Evolutionary conservation across 179 eudicot species (phyloP), one percentile per base, ranked within the genome.

Genomic region (Silene coronaria): DNA sequence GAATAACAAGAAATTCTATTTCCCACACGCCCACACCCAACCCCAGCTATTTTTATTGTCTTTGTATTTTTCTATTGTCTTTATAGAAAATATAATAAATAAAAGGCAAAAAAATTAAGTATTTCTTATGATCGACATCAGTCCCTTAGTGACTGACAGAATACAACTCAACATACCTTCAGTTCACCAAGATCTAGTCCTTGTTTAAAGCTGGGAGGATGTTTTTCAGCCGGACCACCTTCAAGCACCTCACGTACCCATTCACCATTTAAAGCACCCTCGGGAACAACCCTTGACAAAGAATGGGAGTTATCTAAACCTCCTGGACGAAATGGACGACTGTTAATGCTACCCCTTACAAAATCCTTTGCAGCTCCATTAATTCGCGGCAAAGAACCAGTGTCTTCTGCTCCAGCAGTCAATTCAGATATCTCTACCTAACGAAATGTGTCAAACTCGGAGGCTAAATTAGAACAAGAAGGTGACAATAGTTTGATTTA

Each of bases 321-420:
- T 51, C 99, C 99, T 21, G 99, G 99, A 72, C 85, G 95, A 82
- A 95, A 95, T 75, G 99, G 99, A 62, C 99, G 99, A 80, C 77
- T 92, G 78, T 81, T 87, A 73, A 95, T 79, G 88, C 97, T 89
- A 74, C 99, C 99, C 80, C 86, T 91, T 5, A 95, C 96, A 84
- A 91, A 92, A 81, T 95, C 99, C 83, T 91, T 92, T 70, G 97
- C 86, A 69, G 97, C 91, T 74, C 99, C 97, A 75, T 84, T 82
- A 61, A 95, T 88, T 62, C 97, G 93, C 19, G 98, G 98, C 81
- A 95, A 82, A 71, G 87, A 87, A 73, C 88, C 91, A 78, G 93
- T 84, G 79, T 84, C 89, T 74, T 86, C 90, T 48, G 84, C 86
- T 76, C 88, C 97, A n/a, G 80, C 82, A 70, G 81, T 86, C 59